Conservation (phyloP, 2,329 filamentous ascomycete genomes). For the Claviceps pazoutovae region DNA sequence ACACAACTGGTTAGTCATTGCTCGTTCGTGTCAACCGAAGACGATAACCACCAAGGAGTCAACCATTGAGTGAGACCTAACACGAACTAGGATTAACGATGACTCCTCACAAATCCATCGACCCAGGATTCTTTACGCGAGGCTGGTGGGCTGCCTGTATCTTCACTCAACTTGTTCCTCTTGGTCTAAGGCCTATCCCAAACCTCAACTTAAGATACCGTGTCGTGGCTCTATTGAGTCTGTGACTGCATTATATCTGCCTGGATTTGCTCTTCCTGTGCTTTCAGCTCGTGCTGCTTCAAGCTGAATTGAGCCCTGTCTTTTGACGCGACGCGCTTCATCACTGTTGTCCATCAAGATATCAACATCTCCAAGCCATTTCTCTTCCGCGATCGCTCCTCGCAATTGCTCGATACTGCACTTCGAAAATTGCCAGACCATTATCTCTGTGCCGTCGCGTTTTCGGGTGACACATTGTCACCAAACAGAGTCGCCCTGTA, state of each 20-base stretch:
- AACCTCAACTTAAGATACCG: not conserved
- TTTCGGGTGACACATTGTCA: not conserved
- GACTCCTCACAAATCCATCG: conserved; percentile 4
- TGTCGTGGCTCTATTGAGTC: not conserved
- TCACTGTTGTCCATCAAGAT: not conserved
- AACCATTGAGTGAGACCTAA: conserved; percentile 1
- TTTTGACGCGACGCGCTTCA: not conserved
- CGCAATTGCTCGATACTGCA: not conserved
- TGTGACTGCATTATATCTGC: not conserved
- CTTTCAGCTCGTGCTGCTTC: not conserved
- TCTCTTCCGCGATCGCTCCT: not conserved
- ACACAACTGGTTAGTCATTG: not conserved
- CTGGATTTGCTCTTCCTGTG: not conserved
- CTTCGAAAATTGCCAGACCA: not conserved
- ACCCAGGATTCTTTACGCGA: not conserved
- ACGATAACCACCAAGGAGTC: not conserved
- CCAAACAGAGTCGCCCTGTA: conserved; percentile 1
- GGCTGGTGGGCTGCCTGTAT: not conserved
- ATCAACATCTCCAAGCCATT: not conserved
- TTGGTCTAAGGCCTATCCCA: not conserved
- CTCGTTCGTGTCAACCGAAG: conserved; percentile 1
- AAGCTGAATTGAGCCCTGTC: not conserved
- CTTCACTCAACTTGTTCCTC: not conserved
- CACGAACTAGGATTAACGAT: conserved; percentile 2
- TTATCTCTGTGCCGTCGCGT: not conserved